phyloP scores from a whole-genome alignment of 352 stramenopile genomes.

The Thraustochytrium sp. region DNA sequence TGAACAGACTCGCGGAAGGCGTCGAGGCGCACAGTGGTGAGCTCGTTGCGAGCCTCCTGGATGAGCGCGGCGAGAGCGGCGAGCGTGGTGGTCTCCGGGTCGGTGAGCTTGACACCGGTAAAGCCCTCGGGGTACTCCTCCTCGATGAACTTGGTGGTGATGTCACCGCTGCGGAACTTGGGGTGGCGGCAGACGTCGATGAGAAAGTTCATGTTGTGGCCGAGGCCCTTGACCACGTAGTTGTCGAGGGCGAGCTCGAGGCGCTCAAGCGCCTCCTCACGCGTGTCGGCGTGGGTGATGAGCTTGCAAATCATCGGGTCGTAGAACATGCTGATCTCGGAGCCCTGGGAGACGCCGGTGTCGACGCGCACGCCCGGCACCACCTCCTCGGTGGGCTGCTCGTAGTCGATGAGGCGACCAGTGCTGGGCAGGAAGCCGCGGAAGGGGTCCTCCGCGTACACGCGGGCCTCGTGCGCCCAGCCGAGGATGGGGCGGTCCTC shows the following conservation, averaged over 20 bases:
- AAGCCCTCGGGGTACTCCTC: conserved; percentile 92
- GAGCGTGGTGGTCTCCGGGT: conserved; percentile 43
- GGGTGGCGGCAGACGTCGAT: conserved; percentile 81
- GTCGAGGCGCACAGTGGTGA: neutral
- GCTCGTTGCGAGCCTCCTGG: neutral
- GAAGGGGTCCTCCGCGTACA: conserved; percentile 94
- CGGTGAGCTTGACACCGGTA: conserved; percentile 52
- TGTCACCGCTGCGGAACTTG: conserved; percentile 80
- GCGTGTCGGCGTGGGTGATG: conserved; percentile 71
- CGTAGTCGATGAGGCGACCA: conserved; percentile 83
- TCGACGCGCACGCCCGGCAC: conserved; percentile 70
- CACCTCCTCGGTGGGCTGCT: conserved; percentile 64
- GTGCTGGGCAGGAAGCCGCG: conserved; percentile 88
- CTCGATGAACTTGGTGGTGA: conserved; percentile 94
- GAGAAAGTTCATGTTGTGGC: conserved; percentile 89
- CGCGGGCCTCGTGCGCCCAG: conserved; percentile 81
- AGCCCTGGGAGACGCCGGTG: conserved; percentile 78
- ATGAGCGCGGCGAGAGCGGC: conserved; percentile 49
- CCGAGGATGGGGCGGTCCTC: conserved; percentile 51
- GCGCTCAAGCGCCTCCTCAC: conserved; percentile 69
- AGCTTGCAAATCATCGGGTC: conserved; percentile 95
- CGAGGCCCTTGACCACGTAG: conserved; percentile 87
- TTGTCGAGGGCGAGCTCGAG: conserved; percentile 81
- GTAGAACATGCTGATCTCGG: conserved; percentile 88
- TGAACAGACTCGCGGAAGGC: neutral